Base-by-base conservation (phyloP, 768 basidiomycete species). In the Pisolithus marmoratus region DNA sequence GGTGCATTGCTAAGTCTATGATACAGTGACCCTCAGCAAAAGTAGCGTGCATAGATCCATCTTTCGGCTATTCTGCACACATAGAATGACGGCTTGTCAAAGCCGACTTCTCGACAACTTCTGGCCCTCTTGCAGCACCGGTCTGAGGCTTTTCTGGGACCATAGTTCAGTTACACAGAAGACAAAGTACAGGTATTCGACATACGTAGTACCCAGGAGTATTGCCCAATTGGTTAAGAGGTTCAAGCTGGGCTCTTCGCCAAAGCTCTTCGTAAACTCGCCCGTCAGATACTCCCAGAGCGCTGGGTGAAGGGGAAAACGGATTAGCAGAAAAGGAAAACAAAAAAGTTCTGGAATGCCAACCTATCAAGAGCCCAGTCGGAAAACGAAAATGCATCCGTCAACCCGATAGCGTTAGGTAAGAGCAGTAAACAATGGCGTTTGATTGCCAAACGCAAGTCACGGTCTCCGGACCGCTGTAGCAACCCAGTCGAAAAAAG, bases 331-430 rank as follows among this genome's bases (percentile, higher is more conserved):
- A 29, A n/a, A 8, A n/a, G 26, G 1, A 22, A 37, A 4, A 17
- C 34, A n/a, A 24, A 14, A 42, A 0, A 6, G 9, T 46, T 8
- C 1, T 8, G 26, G 23, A 42, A 52, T 8, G 60, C 71, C 15
- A 46, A 81, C 81, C 83, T 85, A 56, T 87, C 78, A 17, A 90
- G 68, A 48, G 87, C 80, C 83, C 84, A 90, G 58, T 90, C 86
- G 0, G 79, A 74, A 58, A 87, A 86, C 0, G 81, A 83, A 61
- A 90, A 88, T 3, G 84, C 81, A 61, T 90, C 87, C 5, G 76
- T 82, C 49, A 90, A 67, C 0, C 81, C 84, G 49, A 90, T 79
- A 5, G 77, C 78, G 52, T 90, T 76, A 0, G 85, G 82, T 0
- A 87, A 63, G 11, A 90, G 56, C 44, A 74, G 72, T 8, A 66